Percentiles rank a stretch among this genome's conserved stretches.
Evolutionary conservation across 768 basidiomycete species (phyloP).

Genomic region (Mycena latifolia): DNA sequence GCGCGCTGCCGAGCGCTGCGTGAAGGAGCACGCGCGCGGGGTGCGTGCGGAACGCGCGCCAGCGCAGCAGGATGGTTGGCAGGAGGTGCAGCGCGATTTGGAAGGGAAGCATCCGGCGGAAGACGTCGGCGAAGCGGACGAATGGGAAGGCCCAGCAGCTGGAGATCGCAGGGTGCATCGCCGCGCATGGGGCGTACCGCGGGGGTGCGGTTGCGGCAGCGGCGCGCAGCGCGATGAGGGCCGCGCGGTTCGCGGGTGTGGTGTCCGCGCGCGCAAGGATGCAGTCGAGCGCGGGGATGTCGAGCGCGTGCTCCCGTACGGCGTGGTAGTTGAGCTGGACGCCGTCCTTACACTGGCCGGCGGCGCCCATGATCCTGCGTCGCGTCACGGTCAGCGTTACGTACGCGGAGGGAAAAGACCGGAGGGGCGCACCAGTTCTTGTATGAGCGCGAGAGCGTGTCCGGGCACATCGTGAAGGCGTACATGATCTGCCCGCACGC

Average conservation of each 20-base stretch:
- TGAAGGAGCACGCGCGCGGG: slow-evolving; percentile 76
- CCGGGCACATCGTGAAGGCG: slow-evolving; percentile 29
- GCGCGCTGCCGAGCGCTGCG: slow-evolving; percentile 76
- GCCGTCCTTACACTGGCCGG: slow-evolving; percentile 69
- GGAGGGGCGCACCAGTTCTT: slow-evolving; percentile 37
- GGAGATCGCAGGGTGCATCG: slow-evolving; percentile 79
- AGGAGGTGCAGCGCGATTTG: slow-evolving; percentile 94
- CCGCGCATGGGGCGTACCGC: slow-evolving; percentile 72
- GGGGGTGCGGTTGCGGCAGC: slow-evolving; percentile 58
- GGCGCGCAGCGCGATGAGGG: slow-evolving; percentile 58
- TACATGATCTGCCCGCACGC: slow-evolving; percentile 35
- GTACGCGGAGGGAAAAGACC: background rate
- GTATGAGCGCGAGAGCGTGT: slow-evolving; percentile 75
- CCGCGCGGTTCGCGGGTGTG: slow-evolving; percentile 61
- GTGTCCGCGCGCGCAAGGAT: slow-evolving; percentile 65
- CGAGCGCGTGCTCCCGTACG: slow-evolving; percentile 68
- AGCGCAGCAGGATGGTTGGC: slow-evolving; percentile 87
- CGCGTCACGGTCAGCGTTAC: no score
- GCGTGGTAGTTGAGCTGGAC: slow-evolving; percentile 74
- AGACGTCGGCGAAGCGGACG: slow-evolving; percentile 83
- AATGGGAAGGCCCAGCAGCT: slow-evolving; percentile 70
- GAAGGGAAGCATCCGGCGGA: slow-evolving; percentile 85
- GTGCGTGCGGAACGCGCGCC: slow-evolving; percentile 71
- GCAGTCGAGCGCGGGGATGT: slow-evolving; percentile 66
- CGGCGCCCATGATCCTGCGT: slow-evolving; percentile 73